Evolutionary conservation across 2,329 filamentous ascomycete genomes (phyloP), one percentile per base, ranked within the genome.

Genomic region (Ceratocystis colombiana): DNA sequence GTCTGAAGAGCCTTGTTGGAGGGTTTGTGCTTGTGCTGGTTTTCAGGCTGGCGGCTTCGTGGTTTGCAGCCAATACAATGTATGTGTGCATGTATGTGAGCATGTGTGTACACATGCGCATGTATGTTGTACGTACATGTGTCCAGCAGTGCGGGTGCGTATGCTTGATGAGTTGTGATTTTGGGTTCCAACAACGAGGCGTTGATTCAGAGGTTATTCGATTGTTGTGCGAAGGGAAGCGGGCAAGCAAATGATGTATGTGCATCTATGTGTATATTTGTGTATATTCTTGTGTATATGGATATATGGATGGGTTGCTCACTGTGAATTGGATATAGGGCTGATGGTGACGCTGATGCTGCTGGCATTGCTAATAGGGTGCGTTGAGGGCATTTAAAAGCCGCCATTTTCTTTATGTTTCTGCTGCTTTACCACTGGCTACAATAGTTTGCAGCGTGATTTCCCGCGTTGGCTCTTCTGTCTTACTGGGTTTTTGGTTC

Each of bases 281-380:
- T 50, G 46, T 28, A 61, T 20, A 37, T 10, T 33, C 33, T 10
- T 22, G 41, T 45, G 20, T 30, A 33, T 55, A 33, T 53, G 30
- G n/a, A 20, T 62, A n/a, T n/a, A 45, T 64, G 28, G 59, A 33
- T 37, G 10, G 37, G 37, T 12, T 41, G 62, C 62, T 64, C 62
- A 64, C 62, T 53, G 46, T 15, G 22, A 55, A 44, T 17, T 20
- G 62, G 44, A 55, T 64, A 28, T 45, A 64, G 50, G 46, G 62
- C 62, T 64, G 62, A 41, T n/a, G 62, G 20, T 50, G 61, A 41
- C 17, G 62, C 46, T n/a, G 55, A 59, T n/a, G 37, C 62, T 41
- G 37, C 30, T 33, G 30, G 30, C 0, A 33, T 33, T 33, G 30
- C 37, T 41, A 41, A 41, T 4, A 41, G 12, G 33, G 46, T 46